Evolutionary conservation across 345 rosid genomes (phyloP), one percentile per base, ranked within the genome.

Genomic region (Eucalyptus viminalis): DNA sequence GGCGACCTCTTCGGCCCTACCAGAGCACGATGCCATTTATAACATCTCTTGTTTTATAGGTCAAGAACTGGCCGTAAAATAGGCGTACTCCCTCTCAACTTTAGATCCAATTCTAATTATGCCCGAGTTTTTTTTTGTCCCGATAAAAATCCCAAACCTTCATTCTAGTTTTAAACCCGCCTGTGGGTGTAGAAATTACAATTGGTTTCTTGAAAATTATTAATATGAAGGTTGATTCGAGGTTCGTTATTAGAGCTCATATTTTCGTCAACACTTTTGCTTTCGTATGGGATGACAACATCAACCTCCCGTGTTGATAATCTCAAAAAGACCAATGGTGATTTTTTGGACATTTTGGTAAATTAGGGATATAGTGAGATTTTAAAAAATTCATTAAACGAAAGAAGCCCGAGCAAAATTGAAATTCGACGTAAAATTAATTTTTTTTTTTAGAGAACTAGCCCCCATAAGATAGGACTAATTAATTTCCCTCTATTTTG

Each of bases 41-140:
- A 69, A 72, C 7, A 37, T 72, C 31, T 49, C 9, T 67, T 4
- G 22, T 67, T 31, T 16, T 11, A 9, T 8, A 31, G 21, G 22
- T 31, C 27, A 40, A 37, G 85, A 76, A 76, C 4, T 5, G 6
- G 25, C 25, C 13, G 40, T 34, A 72, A 72, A 22, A 34, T 34
- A 19, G 43, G 45, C 47, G 6, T 34, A 16, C 44, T 17, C 44
- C 6, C 12, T 9, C 43, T 15, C 24, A 5, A 16, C 37, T 17
- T 34, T 69, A 34, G 43, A 19, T 69, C 12, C 13, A 72, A 34
- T 72, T 40, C 2, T 37, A 72, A 34, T 34, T 72, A 17, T 69
- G 5, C 2, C 13, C 0, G 2, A 16, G 0, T 16, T 9, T 34
- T 19, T 16, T 53, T 53, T 19, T 19, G 24, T 34, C 9, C 17